Percentiles rank a stretch among this genome's conserved stretches.
Evolutionary conservation across 306 rosid genomes (phyloP).

Genomic region (Glycyrrhiza uralensis): DNA sequence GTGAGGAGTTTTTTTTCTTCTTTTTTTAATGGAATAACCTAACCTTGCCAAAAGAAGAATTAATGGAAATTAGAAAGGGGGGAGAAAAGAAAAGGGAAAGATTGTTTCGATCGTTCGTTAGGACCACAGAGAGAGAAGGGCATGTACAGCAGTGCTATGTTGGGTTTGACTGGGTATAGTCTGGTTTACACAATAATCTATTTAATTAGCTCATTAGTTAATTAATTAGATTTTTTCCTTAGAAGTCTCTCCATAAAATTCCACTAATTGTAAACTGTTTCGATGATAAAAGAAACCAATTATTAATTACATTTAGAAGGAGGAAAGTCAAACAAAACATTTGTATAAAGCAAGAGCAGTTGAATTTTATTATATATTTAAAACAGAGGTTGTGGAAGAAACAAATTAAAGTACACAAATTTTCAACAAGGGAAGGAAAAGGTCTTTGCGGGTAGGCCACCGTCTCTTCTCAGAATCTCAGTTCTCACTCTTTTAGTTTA

Average conservation of each 20-base stretch:
- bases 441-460: conserved; percentile 52
- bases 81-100: background rate
- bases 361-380: conserved; percentile 24
- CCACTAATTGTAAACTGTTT: background rate
- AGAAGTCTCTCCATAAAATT: background rate
- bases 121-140: background rate
- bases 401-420: conserved; percentile 25
- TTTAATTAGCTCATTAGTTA: background rate
- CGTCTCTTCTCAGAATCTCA: conserved; percentile 26
- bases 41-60: background rate
- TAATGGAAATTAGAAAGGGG: background rate
- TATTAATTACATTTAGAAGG: background rate
- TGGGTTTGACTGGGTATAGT: background rate
- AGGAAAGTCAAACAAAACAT: conserved; percentile 45
- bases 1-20: background rate
- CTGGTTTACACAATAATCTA: background rate
- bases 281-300: background rate
- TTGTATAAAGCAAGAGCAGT: conserved; percentile 17
- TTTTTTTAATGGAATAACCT: background rate
- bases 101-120: background rate
- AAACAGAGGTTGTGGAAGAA: conserved; percentile 27
- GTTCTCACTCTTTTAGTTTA: conserved; percentile 20
- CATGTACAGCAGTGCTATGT: too few species aligned
- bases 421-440: conserved; percentile 40
- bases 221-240: background rate